phyloP scores from a whole-genome alignment of 2,329 filamentous ascomycete genomes.

The Trichophyton benhamiae region DNA sequence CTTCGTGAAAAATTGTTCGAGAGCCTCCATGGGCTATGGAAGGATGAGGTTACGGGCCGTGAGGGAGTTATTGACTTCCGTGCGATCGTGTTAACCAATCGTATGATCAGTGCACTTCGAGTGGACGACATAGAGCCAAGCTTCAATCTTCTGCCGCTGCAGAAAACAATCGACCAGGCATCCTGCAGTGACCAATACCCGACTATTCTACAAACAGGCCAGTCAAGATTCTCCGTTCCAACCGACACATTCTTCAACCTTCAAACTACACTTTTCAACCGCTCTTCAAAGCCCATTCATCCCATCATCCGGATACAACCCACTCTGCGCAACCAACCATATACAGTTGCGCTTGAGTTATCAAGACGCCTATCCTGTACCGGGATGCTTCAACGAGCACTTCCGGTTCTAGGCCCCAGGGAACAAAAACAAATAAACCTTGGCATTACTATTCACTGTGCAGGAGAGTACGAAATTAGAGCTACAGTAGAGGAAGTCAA shows the following conservation, averaged over 20 bases:
- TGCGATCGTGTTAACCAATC: conserved; percentile 56
- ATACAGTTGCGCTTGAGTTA: conserved; percentile 63
- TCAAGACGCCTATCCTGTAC: conserved; percentile 75
- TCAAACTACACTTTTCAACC: conserved; percentile 60
- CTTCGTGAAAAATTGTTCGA: conserved; percentile 72
- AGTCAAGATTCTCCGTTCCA: conserved; percentile 35
- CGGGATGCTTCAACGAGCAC: conserved; percentile 63
- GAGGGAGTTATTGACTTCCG: conserved; percentile 64
- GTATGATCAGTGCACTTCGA: conserved; percentile 74
- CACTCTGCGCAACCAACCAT: conserved; percentile 58
- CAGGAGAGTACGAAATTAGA: conserved; percentile 70
- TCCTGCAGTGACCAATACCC: conserved; percentile 8
- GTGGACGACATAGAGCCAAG: conserved; percentile 63
- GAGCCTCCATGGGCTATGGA: conserved; percentile 60
- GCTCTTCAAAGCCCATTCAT: conserved; percentile 53
- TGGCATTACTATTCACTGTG: conserved; percentile 62
- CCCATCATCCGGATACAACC: conserved; percentile 68
- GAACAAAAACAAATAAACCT: conserved; percentile 50
- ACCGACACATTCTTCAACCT: conserved; percentile 58
- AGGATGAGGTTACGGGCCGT: conserved; percentile 44
- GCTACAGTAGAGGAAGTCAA: conserved; percentile 64
- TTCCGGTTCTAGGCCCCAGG: conserved; percentile 51
- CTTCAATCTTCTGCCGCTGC: conserved; percentile 31
- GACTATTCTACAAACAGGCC: conserved; percentile 30
- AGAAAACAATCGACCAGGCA: conserved; percentile 11